A percentile compares a stretch with the other conserved stretches of the same genome.
Conservation (phyloP, 2,329 filamentous ascomycete species). For the Emmonsia crescens region DNA sequence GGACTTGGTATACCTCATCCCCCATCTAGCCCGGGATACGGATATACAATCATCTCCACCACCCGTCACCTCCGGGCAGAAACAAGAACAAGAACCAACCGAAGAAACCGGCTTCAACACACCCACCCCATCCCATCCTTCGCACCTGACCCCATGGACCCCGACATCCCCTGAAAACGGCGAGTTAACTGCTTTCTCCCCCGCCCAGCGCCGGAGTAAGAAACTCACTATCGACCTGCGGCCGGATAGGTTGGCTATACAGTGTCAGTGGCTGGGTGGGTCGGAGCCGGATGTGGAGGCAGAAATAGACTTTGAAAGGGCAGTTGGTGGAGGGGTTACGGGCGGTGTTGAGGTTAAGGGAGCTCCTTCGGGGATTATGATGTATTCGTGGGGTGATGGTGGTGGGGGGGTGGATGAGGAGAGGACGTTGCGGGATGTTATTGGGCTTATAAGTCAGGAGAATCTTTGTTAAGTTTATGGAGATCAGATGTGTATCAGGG, state of each 20-base stretch:
- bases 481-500: neutral
- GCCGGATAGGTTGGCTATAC: slow-evolving; percentile 18
- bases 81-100: neutral
- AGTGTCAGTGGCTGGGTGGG: neutral
- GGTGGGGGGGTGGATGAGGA: neutral
- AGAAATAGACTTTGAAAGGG: neutral
- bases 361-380: neutral
- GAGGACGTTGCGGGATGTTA: neutral
- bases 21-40: slow-evolving; percentile 9
- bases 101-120: neutral
- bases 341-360: neutral
- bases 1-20: slow-evolving; percentile 27
- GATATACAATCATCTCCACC: neutral
- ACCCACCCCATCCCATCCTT: neutral
- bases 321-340: neutral
- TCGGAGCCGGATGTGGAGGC: neutral
- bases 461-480: no score
- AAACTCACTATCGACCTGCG: slow-evolving; percentile 25
- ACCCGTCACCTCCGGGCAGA: neutral
- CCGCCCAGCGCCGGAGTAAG: slow-evolving; percentile 15
- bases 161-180: slow-evolving; percentile 25
- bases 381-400: neutral
- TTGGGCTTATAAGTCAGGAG: neutral
- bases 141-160: slow-evolving; percentile 8
- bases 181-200: slow-evolving; percentile 20